A percentile compares a stretch with the other conserved stretches of the same genome.
phyloP scores from a whole-genome alignment of 352 stramenopile genomes.

The Phytopythium mirpurense region DNA sequence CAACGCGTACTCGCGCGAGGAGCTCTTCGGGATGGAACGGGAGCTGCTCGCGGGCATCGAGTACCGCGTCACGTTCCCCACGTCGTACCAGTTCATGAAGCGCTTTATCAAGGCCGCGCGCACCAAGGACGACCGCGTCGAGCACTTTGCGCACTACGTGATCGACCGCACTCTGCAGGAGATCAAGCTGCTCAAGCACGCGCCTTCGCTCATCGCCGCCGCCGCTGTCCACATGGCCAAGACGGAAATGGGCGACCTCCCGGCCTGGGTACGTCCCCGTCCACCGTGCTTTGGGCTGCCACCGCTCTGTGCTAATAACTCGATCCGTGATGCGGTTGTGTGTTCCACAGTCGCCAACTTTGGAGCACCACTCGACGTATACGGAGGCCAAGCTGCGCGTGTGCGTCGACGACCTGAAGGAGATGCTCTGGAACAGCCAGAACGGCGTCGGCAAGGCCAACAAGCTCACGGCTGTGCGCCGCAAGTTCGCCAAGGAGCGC shows the following conservation, averaged over 20 bases:
- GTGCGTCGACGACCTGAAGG: conserved; percentile 73
- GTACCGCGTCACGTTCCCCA: conserved; percentile 82
- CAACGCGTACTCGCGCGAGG: conserved; percentile 88
- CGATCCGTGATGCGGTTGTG: too few species aligned
- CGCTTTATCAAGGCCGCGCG: conserved; percentile 82
- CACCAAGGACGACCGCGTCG: conserved; percentile 64
- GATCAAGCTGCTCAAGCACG: conserved; percentile 97
- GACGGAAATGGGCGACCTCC: conserved; percentile 68
- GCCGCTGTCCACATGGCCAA: conserved; percentile 96
- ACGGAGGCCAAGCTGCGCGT: conserved; percentile 43
- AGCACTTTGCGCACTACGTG: conserved; percentile 95
- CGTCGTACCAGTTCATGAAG: conserved; percentile 82
- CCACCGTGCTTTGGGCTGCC: too few species aligned
- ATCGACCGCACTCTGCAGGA: conserved; percentile 98
- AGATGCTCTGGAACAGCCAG: conserved; percentile 74
- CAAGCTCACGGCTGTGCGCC: conserved; percentile 75
- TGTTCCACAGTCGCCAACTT: conserved; percentile 46
- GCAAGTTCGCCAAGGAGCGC: conserved; percentile 85
- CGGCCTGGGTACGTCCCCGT: conserved; percentile 57
- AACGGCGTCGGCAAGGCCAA: conserved; percentile 63
- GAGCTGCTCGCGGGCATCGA: conserved; percentile 62
- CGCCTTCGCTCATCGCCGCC: conserved; percentile 96
- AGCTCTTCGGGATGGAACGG: conserved; percentile 83
- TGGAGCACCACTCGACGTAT: conserved; percentile 80
- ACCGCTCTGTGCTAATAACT: too few species aligned